phyloP scores from a whole-genome alignment of 805 yeast species.

The Starmerella scarabaei region DNA sequence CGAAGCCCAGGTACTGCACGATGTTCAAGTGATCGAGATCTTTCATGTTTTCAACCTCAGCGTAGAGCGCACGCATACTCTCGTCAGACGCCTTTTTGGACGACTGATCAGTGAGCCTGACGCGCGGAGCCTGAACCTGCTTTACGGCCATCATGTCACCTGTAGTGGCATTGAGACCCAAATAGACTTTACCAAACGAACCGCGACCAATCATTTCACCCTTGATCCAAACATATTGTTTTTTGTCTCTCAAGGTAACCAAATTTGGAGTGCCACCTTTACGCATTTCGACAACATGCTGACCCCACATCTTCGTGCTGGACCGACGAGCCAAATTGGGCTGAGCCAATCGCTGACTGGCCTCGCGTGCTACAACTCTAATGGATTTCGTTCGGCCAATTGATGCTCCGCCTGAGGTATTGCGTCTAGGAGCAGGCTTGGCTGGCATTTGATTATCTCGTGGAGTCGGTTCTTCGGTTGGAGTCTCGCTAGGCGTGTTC shows the following conservation, averaged over 20 bases:
- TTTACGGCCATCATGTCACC: conserved; percentile 99
- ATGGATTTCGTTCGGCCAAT: conserved; percentile 68
- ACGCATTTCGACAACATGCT: conserved; percentile 65
- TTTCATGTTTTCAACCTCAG: conserved; percentile 87
- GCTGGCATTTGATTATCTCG: no score
- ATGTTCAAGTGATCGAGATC: conserved; percentile 88
- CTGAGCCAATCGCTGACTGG: conserved; percentile 37
- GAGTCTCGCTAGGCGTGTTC: conserved; percentile 3
- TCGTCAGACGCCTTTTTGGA: conserved; percentile 30
- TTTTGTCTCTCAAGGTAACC: conserved; percentile 49
- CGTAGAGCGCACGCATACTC: conserved; percentile 67
- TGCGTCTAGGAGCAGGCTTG: neutral
- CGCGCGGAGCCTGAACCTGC: conserved; percentile 46
- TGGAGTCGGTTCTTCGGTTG: neutral
- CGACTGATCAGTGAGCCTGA: conserved; percentile 16
- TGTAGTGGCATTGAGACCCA: conserved; percentile 87
- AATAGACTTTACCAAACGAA: conserved; percentile 84
- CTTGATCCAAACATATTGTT: conserved; percentile 91
- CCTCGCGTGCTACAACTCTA: conserved; percentile 86
- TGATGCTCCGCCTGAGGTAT: neutral
- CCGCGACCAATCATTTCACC: conserved; percentile 97
- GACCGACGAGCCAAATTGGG: conserved; percentile 42
- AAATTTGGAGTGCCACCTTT: conserved; percentile 39
- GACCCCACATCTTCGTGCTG: conserved; percentile 97
- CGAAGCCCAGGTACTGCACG: conserved; percentile 93